phyloP scores from a whole-genome alignment of 2,329 filamentous ascomycete species.

The Claviceps sp. region DNA sequence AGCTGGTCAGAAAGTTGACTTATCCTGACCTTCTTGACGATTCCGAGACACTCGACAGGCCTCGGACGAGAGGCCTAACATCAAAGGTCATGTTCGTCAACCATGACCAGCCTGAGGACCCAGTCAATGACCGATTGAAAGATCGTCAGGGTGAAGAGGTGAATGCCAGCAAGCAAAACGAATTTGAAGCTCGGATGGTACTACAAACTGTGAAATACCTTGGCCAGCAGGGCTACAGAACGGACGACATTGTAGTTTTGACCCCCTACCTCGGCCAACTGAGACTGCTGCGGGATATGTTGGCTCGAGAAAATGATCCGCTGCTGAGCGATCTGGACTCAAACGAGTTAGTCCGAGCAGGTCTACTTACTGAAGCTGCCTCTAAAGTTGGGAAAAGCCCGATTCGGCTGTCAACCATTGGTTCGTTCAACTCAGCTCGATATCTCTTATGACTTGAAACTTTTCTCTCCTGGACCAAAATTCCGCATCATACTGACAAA shows the following conservation, averaged over 20 bases:
- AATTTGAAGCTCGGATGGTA: constrained; percentile 53
- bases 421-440: constrained; percentile 21
- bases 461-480: background rate
- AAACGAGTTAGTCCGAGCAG: constrained; percentile 43
- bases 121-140: constrained; percentile 15
- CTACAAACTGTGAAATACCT: constrained; percentile 53
- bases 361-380: constrained; percentile 40
- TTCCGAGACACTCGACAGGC: constrained; percentile 31
- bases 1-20: constrained; percentile 37
- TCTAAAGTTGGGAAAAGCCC: constrained; percentile 36
- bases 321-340: constrained; percentile 57
- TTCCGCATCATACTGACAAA: background rate
- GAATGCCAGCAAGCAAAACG: constrained; percentile 40
- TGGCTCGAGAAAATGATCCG: constrained; percentile 47
- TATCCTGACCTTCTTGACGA: constrained; percentile 50
- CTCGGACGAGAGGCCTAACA: constrained; percentile 32
- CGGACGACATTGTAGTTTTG: constrained; percentile 51
- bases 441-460: background rate
- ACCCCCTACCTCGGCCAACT: constrained; percentile 64
- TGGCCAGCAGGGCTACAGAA: constrained; percentile 56
- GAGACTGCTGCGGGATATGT: constrained; percentile 36
- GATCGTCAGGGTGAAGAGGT: constrained; percentile 38
- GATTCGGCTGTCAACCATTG: constrained; percentile 55
- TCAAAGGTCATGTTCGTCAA: constrained; percentile 52
- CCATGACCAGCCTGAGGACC: constrained; percentile 42